These are phyloP conservation scores for Moesziomyces aphidis DNA, from an alignment of 1,284 basidiomycete species.

Conservation along the genomic window DNA sequence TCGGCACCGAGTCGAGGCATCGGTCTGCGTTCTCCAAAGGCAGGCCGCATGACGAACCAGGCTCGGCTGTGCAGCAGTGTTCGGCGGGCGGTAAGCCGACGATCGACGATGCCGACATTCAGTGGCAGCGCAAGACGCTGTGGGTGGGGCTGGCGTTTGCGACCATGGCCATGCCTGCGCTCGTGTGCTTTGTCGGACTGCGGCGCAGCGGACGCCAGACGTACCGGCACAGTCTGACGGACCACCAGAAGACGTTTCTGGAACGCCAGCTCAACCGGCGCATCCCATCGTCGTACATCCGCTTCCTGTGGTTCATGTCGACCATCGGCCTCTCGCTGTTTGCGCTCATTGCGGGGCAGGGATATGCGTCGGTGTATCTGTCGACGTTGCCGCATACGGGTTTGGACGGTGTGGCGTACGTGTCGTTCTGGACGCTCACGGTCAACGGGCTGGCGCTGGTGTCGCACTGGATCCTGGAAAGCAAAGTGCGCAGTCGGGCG, in stretches of 20 bases:
- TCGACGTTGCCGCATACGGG: constrained; percentile 72
- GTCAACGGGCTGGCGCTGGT: constrained; percentile 71
- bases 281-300: constrained; percentile 72
- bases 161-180: constrained; percentile 73
- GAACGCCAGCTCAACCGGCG: constrained; percentile 69
- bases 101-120: constrained; percentile 65
- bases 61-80: constrained; percentile 12
- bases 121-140: constrained; percentile 74
- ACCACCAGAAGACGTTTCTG: constrained; percentile 70
- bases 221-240: constrained; percentile 67
- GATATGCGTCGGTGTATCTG: constrained; percentile 72
- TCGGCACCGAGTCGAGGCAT: constrained; percentile 34
- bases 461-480: constrained; percentile 71
- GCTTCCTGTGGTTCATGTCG: constrained; percentile 74
- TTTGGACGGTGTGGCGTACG: constrained; percentile 73
- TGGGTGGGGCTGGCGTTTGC: constrained; percentile 73
- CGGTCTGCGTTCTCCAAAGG: constrained; percentile 4
- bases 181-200: constrained; percentile 66
- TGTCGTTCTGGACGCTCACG: constrained; percentile 72
- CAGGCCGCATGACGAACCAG: background rate
- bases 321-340: constrained; percentile 72
- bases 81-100: constrained; percentile 15
- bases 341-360: constrained; percentile 73
- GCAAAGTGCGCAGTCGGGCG: constrained; percentile 71
- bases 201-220: constrained; percentile 61